Evolutionary conservation across 1,284 basidiomycete genomes (phyloP).

Genomic region (Ganoderma leucocontextum): DNA sequence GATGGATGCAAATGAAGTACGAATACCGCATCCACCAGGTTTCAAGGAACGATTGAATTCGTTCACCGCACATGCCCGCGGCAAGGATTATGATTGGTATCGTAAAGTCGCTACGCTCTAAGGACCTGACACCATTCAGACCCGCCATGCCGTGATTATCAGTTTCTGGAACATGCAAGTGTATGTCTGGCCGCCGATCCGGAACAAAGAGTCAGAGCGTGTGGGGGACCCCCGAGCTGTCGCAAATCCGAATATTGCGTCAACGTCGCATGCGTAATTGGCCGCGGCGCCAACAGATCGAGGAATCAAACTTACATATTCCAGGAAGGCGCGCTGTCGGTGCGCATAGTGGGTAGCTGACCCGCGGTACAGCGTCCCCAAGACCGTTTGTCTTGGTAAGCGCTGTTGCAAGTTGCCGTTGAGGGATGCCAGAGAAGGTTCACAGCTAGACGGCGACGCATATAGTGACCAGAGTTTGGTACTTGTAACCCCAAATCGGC

Average conservation of each 20-base stretch:
- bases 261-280: neutral
- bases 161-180: neutral
- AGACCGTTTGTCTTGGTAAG: neutral
- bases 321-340: neutral
- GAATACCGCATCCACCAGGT: neutral
- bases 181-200: neutral
- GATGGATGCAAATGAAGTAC: neutral
- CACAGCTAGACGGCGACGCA: neutral
- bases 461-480: neutral
- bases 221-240: neutral
- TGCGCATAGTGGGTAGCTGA: neutral
- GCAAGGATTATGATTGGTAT: neutral
- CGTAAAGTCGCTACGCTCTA: neutral
- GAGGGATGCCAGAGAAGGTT: neutral
- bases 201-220: neutral
- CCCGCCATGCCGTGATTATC: neutral
- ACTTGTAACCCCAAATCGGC: too few species aligned
- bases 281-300: neutral
- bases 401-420: too few species aligned
- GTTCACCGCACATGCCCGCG: neutral
- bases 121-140: neutral
- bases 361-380: neutral
- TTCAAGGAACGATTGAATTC: conserved; percentile 1
- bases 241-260: neutral
- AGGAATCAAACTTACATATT: neutral